These are phyloP conservation scores for Colletotrichum sp. DNA, from an alignment of 2,329 filamentous ascomycete genomes.

Conservation along the genomic window DNA sequence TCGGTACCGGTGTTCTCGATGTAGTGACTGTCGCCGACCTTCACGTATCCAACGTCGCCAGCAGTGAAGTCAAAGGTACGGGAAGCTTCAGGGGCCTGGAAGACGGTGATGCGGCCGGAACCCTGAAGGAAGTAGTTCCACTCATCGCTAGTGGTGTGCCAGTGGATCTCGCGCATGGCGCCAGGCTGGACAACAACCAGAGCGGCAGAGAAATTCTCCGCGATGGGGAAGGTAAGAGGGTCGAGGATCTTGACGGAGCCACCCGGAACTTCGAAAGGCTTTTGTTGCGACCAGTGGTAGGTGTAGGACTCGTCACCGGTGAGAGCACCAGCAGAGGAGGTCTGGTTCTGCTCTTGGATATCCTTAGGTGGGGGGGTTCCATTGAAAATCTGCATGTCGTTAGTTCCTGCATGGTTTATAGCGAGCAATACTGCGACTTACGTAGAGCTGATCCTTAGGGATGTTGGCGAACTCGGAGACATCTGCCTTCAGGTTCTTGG, in stretches of 20 bases:
- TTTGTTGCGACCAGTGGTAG: slow-evolving; percentile 57
- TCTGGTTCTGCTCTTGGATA: slow-evolving; percentile 51
- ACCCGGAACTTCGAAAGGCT: slow-evolving; percentile 55
- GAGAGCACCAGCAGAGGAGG: slow-evolving; percentile 47
- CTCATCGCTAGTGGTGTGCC: slow-evolving; percentile 65
- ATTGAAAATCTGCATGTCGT: slow-evolving; percentile 46
- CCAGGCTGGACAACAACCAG: slow-evolving; percentile 64
- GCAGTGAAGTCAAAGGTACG: slow-evolving; percentile 65
- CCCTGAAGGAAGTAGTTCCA: slow-evolving; percentile 66
- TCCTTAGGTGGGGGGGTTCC: slow-evolving; percentile 51
- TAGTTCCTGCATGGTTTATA: background rate
- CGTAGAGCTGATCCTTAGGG: slow-evolving; percentile 50
- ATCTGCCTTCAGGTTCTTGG: slow-evolving; percentile 58
- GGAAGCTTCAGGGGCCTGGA: slow-evolving; percentile 51
- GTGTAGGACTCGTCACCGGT: slow-evolving; percentile 45
- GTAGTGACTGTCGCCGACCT: slow-evolving; percentile 60
- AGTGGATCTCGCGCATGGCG: slow-evolving; percentile 70
- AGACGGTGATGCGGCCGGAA: slow-evolving; percentile 60
- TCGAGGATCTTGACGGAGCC: slow-evolving; percentile 66
- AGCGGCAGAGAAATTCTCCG: slow-evolving; percentile 58
- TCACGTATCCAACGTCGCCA: slow-evolving; percentile 65
- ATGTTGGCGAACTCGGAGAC: slow-evolving; percentile 52
- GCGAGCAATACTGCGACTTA: background rate
- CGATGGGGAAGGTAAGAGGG: slow-evolving; percentile 60
- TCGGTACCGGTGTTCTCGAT: slow-evolving; percentile 65